Base-by-base conservation (phyloP, 1,284 basidiomycete genomes). In the Trichosporon sp. region DNA sequence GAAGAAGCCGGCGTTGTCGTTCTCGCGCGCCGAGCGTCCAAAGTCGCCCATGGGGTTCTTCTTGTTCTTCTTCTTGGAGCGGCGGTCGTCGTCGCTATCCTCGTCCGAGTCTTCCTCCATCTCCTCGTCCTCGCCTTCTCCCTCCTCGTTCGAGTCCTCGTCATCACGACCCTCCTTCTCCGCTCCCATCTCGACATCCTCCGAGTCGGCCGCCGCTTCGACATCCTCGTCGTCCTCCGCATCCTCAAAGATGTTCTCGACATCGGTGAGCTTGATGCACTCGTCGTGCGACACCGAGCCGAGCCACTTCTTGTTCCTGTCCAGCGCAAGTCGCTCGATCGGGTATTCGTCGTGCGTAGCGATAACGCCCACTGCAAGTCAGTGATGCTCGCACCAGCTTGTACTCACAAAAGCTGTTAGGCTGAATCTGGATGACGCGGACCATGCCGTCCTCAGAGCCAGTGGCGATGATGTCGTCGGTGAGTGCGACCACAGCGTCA, bases 261-360 rank as follows among this genome's bases (percentile, higher is more conserved):
- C 81, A 80, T 95, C 89, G 25, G 92, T 95, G 79, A 97, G 80
- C 76, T 89, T 89, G 69, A 96, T 78, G 31, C 87, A 83, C 67
- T 95, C 90, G 69, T 95, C 93, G 73, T 97, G 94, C 16, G 91
- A 91, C n/a, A 89, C 90, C 75, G 91, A 94, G n/a, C 88, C 95
- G 16, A 95, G 85, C 89, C 92, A 94, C 78, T 86, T 86, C 4
- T 84, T 84, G 67, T 85, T 83, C 1, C 85, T 82, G 64, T 82
- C 83, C 23, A 82, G 81, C 31, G 85, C 86, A 61, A 97, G 88
- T 31, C 92, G 85, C 79, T 96, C 94, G 56, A 97, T 87, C 2
- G 94, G 94, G 80, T 92, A 92, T 65, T 90, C 88, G 9, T 90
- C 90, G 72, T 96, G 92, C 71, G 94, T 91, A 13, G 90, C 90